Base-by-base conservation (phyloP, 768 basidiomycete genomes). In the Infundibulicybe gibba region DNA sequence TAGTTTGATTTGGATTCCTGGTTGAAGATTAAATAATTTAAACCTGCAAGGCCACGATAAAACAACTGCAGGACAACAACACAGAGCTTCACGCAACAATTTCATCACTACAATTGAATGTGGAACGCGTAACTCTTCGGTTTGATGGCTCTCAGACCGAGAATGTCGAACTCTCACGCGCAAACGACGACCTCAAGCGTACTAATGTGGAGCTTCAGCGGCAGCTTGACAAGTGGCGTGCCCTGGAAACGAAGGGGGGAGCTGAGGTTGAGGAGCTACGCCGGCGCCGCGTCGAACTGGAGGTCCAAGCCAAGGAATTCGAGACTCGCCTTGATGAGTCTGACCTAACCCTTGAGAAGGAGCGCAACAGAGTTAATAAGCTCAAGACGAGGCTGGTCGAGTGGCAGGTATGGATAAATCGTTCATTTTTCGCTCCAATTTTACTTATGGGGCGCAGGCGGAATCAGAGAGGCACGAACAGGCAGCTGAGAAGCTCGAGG, bases 201-300 rank as follows among this genome's bases (percentile, higher is more conserved):
- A 71, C 72, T 9, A 76, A 75, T 41, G 63, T 64, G 4, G 76
- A 84, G 35, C 66, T 88, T 32, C 73, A 76, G 42, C 74, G 75
- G 13, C 87, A 90, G 54, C 65, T 90, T 8, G 76, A 77, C 35
- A 79, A 83, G 56, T 88, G 85, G 85, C 74, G 85, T 55, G 73
- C 62, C 20, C 61, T 87, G 14, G 88, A 89, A 55, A 80, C 68
- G 20, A 81, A 79, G 41, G 85, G 80, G 40, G 80, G 75, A 10
- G 76, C 69, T 14, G 81, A 85, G 30, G 68, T 75, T 8, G 85
- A 83, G 44, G 61, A 65, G 5, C 63, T 75, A 43, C 72, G 80
- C 35, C 82, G 80, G 57, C 67, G 71, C 46, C 76, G 77, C 9
- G 65, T 74, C 9, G 76, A 81, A 30, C 67, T 88, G 10, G 83